Base-by-base conservation (phyloP, 441 rosid genomes). In the Populus hybrid region DNA sequence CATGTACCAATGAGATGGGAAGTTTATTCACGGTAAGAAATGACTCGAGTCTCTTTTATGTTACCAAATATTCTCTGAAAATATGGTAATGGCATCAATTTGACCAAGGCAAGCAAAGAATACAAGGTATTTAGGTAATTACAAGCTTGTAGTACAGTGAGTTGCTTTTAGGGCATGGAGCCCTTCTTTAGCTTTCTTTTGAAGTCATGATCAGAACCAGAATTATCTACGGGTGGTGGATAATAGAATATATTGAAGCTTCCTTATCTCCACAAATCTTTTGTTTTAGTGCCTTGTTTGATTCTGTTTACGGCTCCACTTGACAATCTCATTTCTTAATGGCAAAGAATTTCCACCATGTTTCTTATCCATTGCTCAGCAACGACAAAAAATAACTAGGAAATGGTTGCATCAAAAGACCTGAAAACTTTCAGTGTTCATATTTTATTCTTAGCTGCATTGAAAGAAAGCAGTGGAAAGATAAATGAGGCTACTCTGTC, bases 21-120 rank as follows among this genome's bases (percentile, higher is more conserved):
- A 42, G 50, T 10, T 42, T 3, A 5, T 42, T 42, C 50, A 42
- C 14, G 14, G 50, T 42, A 42, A 42, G 50, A 42, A 42, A 61
- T 10, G 26, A 61, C 1, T 12, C n/a, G 42, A 9, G 46, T 38
- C 46, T 38, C 46, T 38, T 38, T 9, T 38, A 38, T 38, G 12
- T 38, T 9, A 38, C 46, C 38, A 68, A n/a, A 34, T 26, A n/a
- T 67, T 40, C 69, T 38, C 35, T 2, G 70, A 71, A 21, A 30
- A 10, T 28, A 21, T 19, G 23, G 28, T 28, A 14, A 70, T 30
- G 67, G 86, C 82, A 84, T 86, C 71, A 28, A 80, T 76, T 64
- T 42, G 50, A 24, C 28, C 78, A 81, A 81, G 82, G 84, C 81
- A 85, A 87, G 86, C 50, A 84, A 84, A 75, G 90, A 84, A 87